Conservation (phyloP, 1,284 basidiomycete genomes). For the Exobasidium rhododendri region DNA sequence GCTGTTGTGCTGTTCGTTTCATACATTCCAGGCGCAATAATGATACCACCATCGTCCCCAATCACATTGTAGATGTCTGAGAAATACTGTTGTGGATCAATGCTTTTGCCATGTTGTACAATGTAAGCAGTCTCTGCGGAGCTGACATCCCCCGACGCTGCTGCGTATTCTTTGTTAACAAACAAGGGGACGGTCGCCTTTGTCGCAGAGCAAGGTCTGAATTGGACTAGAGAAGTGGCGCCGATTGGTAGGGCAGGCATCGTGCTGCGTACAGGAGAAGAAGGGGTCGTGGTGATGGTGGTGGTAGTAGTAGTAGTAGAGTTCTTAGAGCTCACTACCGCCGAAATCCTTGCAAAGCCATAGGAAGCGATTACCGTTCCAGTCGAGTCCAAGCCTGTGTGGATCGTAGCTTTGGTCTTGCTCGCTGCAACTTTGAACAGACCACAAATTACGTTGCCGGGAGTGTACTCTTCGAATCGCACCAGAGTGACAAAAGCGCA, state of each 20-base stretch:
- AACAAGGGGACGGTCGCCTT: not conserved
- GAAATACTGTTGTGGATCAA: not conserved
- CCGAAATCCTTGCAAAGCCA: not conserved
- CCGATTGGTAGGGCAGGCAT: not conserved
- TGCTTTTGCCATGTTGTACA: constrained; percentile 1
- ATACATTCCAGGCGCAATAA: not conserved
- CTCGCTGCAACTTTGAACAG: not conserved
- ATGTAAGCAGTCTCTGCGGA: constrained; percentile 1
- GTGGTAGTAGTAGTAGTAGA: too few species aligned
- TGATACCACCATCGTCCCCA: not conserved
- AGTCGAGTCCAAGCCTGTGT: not conserved
- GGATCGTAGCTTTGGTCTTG: not conserved
- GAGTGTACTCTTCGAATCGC: not conserved
- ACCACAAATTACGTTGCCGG: not conserved
- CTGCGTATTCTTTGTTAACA: not conserved
- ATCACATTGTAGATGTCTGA: not conserved
- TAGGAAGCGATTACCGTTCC: not conserved
- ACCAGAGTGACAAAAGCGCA: not conserved
- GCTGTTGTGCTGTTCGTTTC: not conserved
- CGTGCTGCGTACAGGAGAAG: too few species aligned
- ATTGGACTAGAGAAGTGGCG: not conserved
- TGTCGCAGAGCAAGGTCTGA: not conserved
- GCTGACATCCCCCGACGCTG: not conserved
- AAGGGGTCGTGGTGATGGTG: too few species aligned
- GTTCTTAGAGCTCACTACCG: not conserved